Base-by-base conservation (phyloP, 2,329 filamentous ascomycete species). In the Drechslerella stenobrocha region DNA sequence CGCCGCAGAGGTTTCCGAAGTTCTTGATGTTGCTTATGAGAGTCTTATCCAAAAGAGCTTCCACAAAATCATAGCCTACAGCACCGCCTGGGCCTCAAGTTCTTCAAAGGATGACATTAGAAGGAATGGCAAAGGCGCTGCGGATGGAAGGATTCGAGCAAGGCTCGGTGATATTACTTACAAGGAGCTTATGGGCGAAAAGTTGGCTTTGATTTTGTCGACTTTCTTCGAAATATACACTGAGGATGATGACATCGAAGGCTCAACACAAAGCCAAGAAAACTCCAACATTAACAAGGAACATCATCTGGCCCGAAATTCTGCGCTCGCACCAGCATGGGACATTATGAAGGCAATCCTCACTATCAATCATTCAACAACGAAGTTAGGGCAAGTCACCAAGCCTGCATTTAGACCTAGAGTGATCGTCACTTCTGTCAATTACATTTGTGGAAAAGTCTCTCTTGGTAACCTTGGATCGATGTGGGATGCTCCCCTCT, bases 341-440 rank as follows among this genome's bases (percentile, higher is more conserved):
- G 78, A 84, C 24, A 83, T 82, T 26, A 82, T 95, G 77, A 78
- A 79, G 13, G 80, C 83, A 24, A 96, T 98, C 74, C 86, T 84
- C 70, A 76, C 75, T 2, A 84, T 86, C 70, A 84, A 87, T 26
- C 80, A 85, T 70, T 90, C 90, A 0, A 78, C 79, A 1, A 81
- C 83, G 24, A 77, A 79, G 9, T 78, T 96, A 5, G 87, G 90
- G 2, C 80, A 86, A 8, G 89, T 87, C 58, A 90, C 96, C 71
- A 91, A 97, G 73, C 93, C 93, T 2, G 86, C 84, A 53, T 97
- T 96, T 77, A 87, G 83, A 71, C 86, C 87, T 24, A 90, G 86
- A 71, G 88, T 87, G 72, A 80, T 98, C 2, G 79, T 87, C 8
- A 83, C 87, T 67, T 85, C 93, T 73, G 81, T 97, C 20, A 81